Conservation (phyloP, 2,329 filamentous ascomycete genomes). For the Boeremia lycopersici region DNA sequence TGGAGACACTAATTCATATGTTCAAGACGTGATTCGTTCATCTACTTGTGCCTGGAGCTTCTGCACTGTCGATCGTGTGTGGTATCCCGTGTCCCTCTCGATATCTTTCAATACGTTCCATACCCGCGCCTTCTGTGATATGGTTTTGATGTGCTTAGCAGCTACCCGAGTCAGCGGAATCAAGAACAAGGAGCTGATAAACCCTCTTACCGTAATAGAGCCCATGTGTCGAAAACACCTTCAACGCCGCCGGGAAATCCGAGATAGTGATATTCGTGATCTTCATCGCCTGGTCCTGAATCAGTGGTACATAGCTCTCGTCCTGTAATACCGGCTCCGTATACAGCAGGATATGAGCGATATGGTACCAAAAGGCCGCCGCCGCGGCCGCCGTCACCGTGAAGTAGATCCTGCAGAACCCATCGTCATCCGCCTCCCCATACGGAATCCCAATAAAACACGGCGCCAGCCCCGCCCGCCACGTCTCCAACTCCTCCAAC, state of each 20-base stretch:
- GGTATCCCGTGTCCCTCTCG: slow-evolving; percentile 40
- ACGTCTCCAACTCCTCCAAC: slow-evolving; percentile 36
- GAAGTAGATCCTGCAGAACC: slow-evolving; percentile 41
- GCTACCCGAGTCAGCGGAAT: slow-evolving; percentile 22
- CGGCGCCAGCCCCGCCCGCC: slow-evolving; percentile 34
- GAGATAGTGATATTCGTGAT: slow-evolving; percentile 41
- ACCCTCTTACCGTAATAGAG: slow-evolving; percentile 37
- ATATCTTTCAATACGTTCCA: slow-evolving; percentile 43
- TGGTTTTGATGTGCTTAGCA: slow-evolving; percentile 43
- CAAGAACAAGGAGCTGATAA: not conserved
- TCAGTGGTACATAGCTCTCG: slow-evolving; percentile 29
- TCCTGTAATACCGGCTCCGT: slow-evolving; percentile 39
- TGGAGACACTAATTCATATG: not conserved
- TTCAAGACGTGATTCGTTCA: slow-evolving; percentile 6
- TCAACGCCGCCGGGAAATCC: slow-evolving; percentile 39
- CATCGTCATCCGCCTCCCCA: slow-evolving; percentile 38
- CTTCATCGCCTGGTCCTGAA: slow-evolving; percentile 40
- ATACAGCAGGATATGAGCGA: slow-evolving; percentile 40
- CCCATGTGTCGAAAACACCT: slow-evolving; percentile 41
- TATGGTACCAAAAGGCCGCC: slow-evolving; percentile 43
- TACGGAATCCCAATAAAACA: slow-evolving; percentile 42
- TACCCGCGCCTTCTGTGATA: slow-evolving; percentile 41
- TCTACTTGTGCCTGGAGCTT: slow-evolving; percentile 37
- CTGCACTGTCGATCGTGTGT: slow-evolving; percentile 34
- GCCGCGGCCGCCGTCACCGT: slow-evolving; percentile 38